Percentiles rank a stretch among this genome's conserved stretches.
These are phyloP conservation scores for Aspergillus sp. DNA, from an alignment of 2,329 filamentous ascomycete species.

Conservation along the genomic window DNA sequence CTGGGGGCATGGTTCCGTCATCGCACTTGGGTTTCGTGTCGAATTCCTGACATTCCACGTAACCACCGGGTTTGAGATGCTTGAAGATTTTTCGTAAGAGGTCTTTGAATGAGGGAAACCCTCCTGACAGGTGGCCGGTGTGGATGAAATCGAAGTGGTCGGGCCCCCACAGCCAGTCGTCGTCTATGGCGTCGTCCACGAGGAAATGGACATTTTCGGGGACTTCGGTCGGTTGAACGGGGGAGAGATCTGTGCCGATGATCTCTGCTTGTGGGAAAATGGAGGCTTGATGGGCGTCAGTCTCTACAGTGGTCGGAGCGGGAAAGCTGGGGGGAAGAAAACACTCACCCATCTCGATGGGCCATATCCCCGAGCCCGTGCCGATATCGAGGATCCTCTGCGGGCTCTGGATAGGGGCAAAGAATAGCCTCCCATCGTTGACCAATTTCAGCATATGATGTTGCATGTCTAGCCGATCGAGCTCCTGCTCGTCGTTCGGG, in stretches of 20 bases:
- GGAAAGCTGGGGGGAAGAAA: conserved; percentile 6
- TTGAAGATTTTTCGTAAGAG: conserved; percentile 53
- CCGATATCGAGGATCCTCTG: conserved; percentile 57
- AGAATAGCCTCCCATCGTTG: conserved; percentile 46
- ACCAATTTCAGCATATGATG: conserved; percentile 54
- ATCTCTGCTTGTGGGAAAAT: conserved; percentile 58
- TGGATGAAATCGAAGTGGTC: conserved; percentile 60
- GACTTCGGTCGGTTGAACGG: conserved; percentile 64
- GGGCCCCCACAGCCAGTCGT: conserved; percentile 57
- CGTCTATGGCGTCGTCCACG: conserved; percentile 65
- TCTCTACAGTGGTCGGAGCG: neutral
- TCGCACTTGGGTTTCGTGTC: conserved; percentile 51
- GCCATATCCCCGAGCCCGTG: conserved; percentile 66
- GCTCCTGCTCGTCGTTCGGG: conserved; percentile 56
- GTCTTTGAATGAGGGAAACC: conserved; percentile 56
- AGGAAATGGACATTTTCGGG: conserved; percentile 73
- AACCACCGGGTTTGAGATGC: conserved; percentile 58
- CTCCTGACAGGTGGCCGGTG: conserved; percentile 57
- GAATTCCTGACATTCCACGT: conserved; percentile 45
- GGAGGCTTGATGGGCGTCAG: conserved; percentile 22
- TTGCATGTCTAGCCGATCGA: conserved; percentile 56
- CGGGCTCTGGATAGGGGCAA: conserved; percentile 46
- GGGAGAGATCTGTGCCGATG: conserved; percentile 65
- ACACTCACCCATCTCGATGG: conserved; percentile 60
- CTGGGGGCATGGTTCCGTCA: conserved; percentile 52